A percentile compares a stretch with the other conserved stretches of the same genome.
These are phyloP conservation scores for Oenanthe javanica DNA, from an alignment of 140 eudicot species.

Conservation along the genomic window DNA sequence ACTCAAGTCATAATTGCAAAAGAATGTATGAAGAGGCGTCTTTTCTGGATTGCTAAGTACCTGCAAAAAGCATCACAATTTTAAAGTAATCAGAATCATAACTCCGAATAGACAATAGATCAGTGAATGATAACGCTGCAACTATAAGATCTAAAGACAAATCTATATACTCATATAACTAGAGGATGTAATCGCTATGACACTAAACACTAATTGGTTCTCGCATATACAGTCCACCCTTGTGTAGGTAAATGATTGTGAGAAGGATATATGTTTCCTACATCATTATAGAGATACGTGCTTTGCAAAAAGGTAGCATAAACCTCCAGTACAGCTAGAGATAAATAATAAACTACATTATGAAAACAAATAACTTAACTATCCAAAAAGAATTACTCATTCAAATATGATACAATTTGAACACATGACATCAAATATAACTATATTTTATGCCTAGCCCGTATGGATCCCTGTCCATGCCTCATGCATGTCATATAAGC, in stretches of 20 bases:
- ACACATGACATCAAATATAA: not conserved
- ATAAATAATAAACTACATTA: not conserved
- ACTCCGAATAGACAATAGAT: not conserved
- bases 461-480: not conserved
- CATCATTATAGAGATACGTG: not conserved
- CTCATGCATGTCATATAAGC: not conserved
- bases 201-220: not conserved
- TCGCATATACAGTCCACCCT: not conserved
- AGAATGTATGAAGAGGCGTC: constrained; percentile 89
- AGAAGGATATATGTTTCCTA: not conserved
- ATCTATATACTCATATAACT: not conserved
- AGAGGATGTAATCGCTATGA: not conserved
- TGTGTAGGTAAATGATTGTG: not conserved
- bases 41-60: constrained; percentile 93
- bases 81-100: not conserved
- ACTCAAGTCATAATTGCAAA: constrained; percentile 82
- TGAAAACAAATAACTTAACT: too few species aligned
- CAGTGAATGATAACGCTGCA: constrained; percentile 1
- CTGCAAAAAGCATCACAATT: constrained; percentile 30
- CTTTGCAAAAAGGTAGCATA: not conserved
- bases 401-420: not conserved
- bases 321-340: too few species aligned
- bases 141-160: not conserved
- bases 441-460: not conserved
- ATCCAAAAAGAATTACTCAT: not conserved